Evolutionary conservation across 306 rosid genomes (phyloP), one percentile per base, ranked within the genome.

Genomic region (Quercus glauca): DNA sequence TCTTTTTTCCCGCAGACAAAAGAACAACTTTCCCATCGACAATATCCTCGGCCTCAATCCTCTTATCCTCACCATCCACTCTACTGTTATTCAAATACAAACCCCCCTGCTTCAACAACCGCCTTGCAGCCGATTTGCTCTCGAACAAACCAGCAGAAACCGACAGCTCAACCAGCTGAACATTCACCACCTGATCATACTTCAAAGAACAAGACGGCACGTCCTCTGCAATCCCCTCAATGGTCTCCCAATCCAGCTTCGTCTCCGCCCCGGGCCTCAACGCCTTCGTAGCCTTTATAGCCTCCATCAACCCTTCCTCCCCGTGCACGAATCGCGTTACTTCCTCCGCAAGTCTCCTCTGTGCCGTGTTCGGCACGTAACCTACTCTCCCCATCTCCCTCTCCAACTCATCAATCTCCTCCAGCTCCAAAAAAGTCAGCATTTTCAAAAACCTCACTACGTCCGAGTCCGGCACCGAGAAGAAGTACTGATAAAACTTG

Each of bases 91-190:
- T 95, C 89, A 95, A 86, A 89, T 95, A 95, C 52, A 95, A 75
- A 9, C 99, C 99, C 41, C 99, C 98, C 86, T 95, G 99, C 86
- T 92, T 95, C 85, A 95, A 82, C 90, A 95, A 61, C 4, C 97
- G 88, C 5, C 97, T 92, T 1, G 90, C 99, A 76, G 97, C 97
- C 1, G 99, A 92, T 79, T 92, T 95, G 80, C 98, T 95, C 53
- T 83, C 90, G 12, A 93, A 80, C 90, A 95, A 89, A 84, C 99
- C 98, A 52, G 99, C 79, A 14, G 90, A 86, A 43, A 95, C 98
- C 0, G 96, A 91, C 12, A 95, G 96, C 88, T 95, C 99, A 68
- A 95, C 91, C 53, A 92, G 57, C 0, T 92, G 86, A 79, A 83
- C 74, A 73, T 88, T 85, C 81, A 92, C 74, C 69, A 89, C 98